Conservation (phyloP, 75 land plant genomes). For the Selaginella tamariscina region DNA sequence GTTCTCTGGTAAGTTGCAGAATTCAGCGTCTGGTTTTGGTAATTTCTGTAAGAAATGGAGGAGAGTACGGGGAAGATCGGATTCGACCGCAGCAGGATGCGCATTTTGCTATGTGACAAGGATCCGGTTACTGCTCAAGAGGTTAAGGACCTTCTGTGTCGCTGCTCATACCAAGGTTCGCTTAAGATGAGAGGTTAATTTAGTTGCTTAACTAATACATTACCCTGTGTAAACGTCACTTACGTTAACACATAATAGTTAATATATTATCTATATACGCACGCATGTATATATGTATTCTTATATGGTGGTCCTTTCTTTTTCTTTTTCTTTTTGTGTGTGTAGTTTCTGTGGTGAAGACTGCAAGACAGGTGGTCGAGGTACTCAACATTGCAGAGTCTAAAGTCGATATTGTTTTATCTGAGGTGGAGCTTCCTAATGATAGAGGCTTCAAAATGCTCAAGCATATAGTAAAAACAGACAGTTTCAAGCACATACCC, state of each 20-base stretch:
- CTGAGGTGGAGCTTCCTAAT: background rate
- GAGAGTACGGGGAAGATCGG: background rate
- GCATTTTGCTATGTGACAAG: constrained; percentile 70
- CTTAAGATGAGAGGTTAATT: too few relatives aligned
- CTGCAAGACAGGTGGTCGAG: constrained; percentile 64
- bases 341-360: constrained; percentile 57
- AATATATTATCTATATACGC: too few relatives aligned
- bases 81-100: constrained; percentile 58
- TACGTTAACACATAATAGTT: too few relatives aligned
- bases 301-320: too few relatives aligned
- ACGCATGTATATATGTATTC: too few relatives aligned
- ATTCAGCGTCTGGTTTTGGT: too few relatives aligned
- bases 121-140: constrained; percentile 41
- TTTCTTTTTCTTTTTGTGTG: background rate
- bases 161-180: constrained; percentile 74
- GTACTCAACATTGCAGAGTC: constrained; percentile 43
- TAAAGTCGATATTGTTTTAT: constrained; percentile 23
- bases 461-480: background rate
- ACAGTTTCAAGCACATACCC: constrained; percentile 5
- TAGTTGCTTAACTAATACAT: too few relatives aligned
- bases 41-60: too few relatives aligned
- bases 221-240: too few relatives aligned
- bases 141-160: constrained; percentile 39
- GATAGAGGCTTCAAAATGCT: constrained; percentile 1
- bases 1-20: too few relatives aligned